phyloP scores from a whole-genome alignment of 2,329 filamentous ascomycete species.

The Colletotrichum chrysophilum region DNA sequence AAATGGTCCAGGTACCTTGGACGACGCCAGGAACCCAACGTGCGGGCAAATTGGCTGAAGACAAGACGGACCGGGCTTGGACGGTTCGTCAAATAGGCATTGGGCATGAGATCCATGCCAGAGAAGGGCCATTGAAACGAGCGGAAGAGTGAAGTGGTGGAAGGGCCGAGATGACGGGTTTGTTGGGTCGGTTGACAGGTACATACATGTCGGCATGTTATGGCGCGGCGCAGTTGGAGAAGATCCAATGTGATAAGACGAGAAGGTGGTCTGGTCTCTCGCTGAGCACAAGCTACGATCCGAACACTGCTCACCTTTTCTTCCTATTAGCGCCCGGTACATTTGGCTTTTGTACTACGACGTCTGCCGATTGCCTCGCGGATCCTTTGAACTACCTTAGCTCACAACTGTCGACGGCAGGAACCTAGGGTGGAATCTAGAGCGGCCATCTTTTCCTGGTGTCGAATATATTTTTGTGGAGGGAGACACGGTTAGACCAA shows the following conservation, averaged over 20 bases:
- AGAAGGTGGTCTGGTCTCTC: background rate
- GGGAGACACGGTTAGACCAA: background rate
- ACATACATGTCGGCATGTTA: background rate
- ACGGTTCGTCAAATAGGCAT: background rate
- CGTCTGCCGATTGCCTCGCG: background rate
- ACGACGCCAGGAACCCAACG: background rate
- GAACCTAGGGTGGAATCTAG: background rate
- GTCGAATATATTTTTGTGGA: background rate
- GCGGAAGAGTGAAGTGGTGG: background rate
- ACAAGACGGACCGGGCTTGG: background rate
- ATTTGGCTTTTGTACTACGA: background rate
- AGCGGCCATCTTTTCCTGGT: background rate
- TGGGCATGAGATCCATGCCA: background rate
- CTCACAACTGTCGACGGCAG: background rate
- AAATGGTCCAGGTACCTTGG: background rate
- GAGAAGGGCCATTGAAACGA: background rate
- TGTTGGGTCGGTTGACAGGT: background rate
- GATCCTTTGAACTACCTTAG: background rate
- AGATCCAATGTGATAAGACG: background rate
- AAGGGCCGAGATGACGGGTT: conserved; percentile 16
- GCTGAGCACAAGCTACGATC: background rate
- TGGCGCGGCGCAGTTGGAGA: background rate
- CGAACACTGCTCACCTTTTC: background rate
- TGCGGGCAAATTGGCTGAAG: background rate
- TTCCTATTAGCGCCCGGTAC: background rate